Conservation (phyloP, 805 yeast species). For the Priceomyces melissophilus region DNA sequence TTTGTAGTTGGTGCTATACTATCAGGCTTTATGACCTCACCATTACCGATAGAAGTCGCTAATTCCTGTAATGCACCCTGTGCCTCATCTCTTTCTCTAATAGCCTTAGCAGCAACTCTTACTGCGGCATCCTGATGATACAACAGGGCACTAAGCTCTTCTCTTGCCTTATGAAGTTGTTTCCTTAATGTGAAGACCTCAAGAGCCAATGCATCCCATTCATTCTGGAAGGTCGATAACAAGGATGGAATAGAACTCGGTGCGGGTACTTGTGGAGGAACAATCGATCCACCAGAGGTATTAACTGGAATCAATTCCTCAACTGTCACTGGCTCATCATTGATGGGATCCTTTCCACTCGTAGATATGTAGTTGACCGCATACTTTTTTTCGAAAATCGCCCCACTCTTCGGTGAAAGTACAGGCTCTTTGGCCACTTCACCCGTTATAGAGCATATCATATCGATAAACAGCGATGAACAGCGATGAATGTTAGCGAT, state of each 20-base stretch:
- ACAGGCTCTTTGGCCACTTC: conserved; percentile 69
- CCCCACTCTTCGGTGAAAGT: conserved; percentile 66
- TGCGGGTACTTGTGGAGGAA: conserved; percentile 44
- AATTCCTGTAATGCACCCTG: conserved; percentile 59
- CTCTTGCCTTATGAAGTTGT: conserved; percentile 60
- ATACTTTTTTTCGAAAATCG: conserved; percentile 63
- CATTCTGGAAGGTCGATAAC: conserved; percentile 73
- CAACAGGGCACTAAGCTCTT: conserved; percentile 72
- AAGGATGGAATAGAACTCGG: conserved; percentile 74
- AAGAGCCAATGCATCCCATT: conserved; percentile 84
- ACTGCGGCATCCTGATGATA: conserved; percentile 90
- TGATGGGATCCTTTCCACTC: conserved; percentile 72
- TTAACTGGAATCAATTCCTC: conserved; percentile 54
- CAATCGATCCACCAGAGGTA: conserved; percentile 14
- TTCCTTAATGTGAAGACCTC: conserved; percentile 77
- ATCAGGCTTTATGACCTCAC: conserved; percentile 9
- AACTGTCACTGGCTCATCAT: conserved; percentile 53
- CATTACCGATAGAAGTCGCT: conserved; percentile 36
- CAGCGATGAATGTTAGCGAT: too few species aligned
- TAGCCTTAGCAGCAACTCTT: conserved; percentile 72
- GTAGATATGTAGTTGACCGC: conserved; percentile 61
- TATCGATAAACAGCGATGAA: conserved; percentile 2
- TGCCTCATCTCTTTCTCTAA: conserved; percentile 76
- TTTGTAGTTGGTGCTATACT: conserved; percentile 2
- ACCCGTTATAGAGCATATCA: conserved; percentile 55